Evolutionary conservation across 2,329 filamentous ascomycete genomes (phyloP).

Genomic region (Sphaerulina musiva): DNA sequence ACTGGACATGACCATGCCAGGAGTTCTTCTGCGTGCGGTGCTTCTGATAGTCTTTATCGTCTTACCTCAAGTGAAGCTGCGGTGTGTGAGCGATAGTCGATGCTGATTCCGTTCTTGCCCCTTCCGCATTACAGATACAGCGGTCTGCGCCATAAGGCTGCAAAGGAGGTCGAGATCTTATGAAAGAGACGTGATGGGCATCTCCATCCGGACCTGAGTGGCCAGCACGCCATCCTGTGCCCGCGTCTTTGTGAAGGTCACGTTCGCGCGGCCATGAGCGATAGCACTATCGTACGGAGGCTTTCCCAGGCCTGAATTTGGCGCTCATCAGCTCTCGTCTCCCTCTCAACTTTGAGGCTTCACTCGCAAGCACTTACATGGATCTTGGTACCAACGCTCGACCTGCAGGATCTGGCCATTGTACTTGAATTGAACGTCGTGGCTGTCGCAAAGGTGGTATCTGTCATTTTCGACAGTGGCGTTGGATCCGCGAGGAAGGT

Average conservation of each 20-base stretch:
- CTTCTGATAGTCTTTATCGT: too few species aligned
- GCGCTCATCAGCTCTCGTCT: background rate
- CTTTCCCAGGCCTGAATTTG: slow-evolving; percentile 5
- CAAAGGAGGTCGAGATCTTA: background rate
- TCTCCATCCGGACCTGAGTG: slow-evolving; percentile 13
- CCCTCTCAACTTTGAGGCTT: background rate
- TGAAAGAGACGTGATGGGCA: slow-evolving; percentile 18
- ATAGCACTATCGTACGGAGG: slow-evolving; percentile 22
- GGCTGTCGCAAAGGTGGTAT: slow-evolving; percentile 22
- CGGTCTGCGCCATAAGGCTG: background rate
- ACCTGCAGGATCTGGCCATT: slow-evolving; percentile 15
- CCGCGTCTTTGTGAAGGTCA: slow-evolving; percentile 15
- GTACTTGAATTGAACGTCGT: slow-evolving; percentile 23
- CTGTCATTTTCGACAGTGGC: slow-evolving; percentile 7
- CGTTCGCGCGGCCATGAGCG: slow-evolving; percentile 17
- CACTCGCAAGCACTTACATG: slow-evolving; percentile 14
- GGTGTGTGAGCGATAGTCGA: too few species aligned
- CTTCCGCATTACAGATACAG: background rate
- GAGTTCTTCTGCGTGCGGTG: too few species aligned
- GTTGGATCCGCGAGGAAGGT: slow-evolving; percentile 8
- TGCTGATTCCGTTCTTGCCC: background rate
- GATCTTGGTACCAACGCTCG: slow-evolving; percentile 21
- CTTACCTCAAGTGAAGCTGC: too few species aligned
- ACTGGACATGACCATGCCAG: too few species aligned
- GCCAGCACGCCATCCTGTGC: slow-evolving; percentile 12